These are phyloP conservation scores for Scytalidium sp. DNA, from an alignment of 2,329 filamentous ascomycete genomes.

Conservation along the genomic window DNA sequence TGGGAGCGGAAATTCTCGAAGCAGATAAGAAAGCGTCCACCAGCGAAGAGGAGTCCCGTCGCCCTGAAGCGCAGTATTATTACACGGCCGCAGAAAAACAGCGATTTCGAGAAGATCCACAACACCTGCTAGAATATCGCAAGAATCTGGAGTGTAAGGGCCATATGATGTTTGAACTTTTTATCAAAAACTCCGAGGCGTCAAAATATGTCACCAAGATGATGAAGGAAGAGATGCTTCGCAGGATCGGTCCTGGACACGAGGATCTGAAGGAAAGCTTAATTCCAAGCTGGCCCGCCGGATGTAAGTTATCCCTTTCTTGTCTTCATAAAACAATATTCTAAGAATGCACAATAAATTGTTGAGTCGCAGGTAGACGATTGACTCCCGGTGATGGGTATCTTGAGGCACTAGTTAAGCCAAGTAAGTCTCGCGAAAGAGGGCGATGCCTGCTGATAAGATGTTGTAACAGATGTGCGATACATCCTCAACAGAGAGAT, in stretches of 20 bases:
- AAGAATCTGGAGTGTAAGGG: conserved; percentile 26
- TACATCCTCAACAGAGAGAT: background rate
- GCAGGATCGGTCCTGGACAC: conserved; percentile 5
- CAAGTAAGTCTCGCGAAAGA: background rate
- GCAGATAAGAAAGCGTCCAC: no score
- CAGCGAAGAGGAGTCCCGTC: no score
- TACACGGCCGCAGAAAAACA: conserved; percentile 10
- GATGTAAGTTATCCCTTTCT: no score
- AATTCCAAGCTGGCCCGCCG: conserved; percentile 35
- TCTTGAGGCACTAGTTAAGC: conserved; percentile 33
- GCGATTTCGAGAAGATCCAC: conserved; percentile 15
- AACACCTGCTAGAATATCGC: conserved; percentile 20
- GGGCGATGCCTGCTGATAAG: no score
- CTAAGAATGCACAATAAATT: no score
- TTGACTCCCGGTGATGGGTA: conserved; percentile 40
- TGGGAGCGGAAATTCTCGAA: no score
- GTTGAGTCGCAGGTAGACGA: conserved; percentile 25
- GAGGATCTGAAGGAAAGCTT: no score
- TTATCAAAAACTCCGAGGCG: background rate
- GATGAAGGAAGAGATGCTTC: conserved; percentile 11
- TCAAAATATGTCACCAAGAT: conserved; percentile 16
- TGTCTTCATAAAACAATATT: no score
- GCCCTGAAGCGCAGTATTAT: conserved; percentile 9
- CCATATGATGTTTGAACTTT: conserved; percentile 7
- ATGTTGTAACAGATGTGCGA: no score